Evolutionary conservation across 1,284 basidiomycete species (phyloP), one percentile per base, ranked within the genome.

Genomic region (Trichosporon coremiiforme): DNA sequence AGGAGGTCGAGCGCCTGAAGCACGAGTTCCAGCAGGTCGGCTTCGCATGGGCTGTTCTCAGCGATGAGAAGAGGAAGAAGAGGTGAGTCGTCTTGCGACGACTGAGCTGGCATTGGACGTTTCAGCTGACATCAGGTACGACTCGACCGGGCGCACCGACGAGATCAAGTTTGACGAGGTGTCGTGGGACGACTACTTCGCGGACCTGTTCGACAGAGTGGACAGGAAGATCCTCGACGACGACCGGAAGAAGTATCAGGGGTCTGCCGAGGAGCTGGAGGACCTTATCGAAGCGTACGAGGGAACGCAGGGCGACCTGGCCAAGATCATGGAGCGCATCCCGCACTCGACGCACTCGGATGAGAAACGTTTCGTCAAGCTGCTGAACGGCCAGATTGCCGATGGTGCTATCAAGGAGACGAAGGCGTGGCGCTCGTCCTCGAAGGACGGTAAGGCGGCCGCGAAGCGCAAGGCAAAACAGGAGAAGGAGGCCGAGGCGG

Each of bases 111-210:
- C 4, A 7, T 25, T 2, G n/a, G 20, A 33, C 29, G 22, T n/a
- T 0, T 9, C 22, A 33, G 65, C 65, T 70, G 69, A 70, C 33
- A 10, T 1, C 53, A 83, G 80, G 47, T 96, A 95, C 77, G 93
- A 96, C 76, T 85, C 85, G 68, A 94, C 91, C 0, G 95, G 95
- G 13, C 88, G 87, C 74, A 95, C 94, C 4, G 89, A 90, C 75
- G 93, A 96, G 77, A 87, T 87, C 12, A 86, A 90, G 68, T 83
- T 85, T 69, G 87, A 87, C n/a, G 92, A 88, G 5, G 91, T 89
- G 70, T 93, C 93, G 4, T 98, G 95, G 95, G 92, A 94, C 75
- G 88, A 90, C 17, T 98, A 98, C 84, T 98, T 97, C 78, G 90
- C 91, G 78, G 90, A 91, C 69, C 84, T 97, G 75, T 97, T 94